Conservation (phyloP, 352 stramenopile species). For the Aphanomyces euteiches region DNA sequence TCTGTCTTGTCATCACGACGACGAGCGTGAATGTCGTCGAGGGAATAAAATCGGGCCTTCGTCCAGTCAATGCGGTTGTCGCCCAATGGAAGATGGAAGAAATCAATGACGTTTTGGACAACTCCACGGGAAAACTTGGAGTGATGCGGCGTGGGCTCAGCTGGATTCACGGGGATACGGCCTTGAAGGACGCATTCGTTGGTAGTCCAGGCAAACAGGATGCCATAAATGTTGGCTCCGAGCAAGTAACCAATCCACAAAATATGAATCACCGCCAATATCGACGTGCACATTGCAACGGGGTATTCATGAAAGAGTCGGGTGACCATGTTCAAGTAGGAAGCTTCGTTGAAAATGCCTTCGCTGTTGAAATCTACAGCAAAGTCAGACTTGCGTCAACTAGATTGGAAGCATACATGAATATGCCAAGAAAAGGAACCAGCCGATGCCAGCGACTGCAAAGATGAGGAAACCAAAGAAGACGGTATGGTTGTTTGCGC, state of each 20-base stretch:
- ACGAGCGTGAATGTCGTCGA: neutral
- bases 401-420: neutral
- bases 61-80: constrained; percentile 21
- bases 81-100: constrained; percentile 41
- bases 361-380: constrained; percentile 22
- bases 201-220: constrained; percentile 58
- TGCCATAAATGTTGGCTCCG: constrained; percentile 60
- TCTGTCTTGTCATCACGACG: neutral
- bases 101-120: constrained; percentile 55
- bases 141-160: neutral
- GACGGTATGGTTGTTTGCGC: constrained; percentile 89
- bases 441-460: constrained; percentile 50
- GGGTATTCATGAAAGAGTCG: constrained; percentile 63
- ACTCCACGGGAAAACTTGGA: constrained; percentile 55
- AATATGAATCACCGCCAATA: constrained; percentile 55
- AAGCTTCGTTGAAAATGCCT: constrained; percentile 14
- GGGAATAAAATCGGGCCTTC: neutral
- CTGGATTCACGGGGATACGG: constrained; percentile 44
- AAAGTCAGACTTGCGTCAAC: neutral
- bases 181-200: constrained; percentile 69
- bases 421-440: constrained; percentile 39
- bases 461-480: constrained; percentile 92
- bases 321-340: constrained; percentile 38
- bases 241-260: constrained; percentile 73
- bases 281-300: constrained; percentile 48